These are phyloP conservation scores for Fusarium nodosum DNA, from an alignment of 2,329 filamentous ascomycete species.

Conservation along the genomic window DNA sequence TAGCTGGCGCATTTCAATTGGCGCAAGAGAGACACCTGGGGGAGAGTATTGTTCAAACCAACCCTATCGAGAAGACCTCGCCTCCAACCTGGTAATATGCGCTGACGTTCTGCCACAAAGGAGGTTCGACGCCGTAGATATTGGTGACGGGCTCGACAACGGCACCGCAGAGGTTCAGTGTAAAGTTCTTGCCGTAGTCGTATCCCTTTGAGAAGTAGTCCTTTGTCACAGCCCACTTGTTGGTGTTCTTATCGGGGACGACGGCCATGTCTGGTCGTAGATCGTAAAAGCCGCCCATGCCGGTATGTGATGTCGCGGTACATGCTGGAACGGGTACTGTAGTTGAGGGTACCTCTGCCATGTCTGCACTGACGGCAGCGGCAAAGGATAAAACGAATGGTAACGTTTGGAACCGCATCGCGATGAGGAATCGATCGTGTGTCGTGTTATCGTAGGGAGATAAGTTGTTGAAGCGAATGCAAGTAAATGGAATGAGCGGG, in stretches of 20 bases:
- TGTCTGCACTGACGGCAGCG: slow-evolving; percentile 53
- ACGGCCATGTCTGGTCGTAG: slow-evolving; percentile 68
- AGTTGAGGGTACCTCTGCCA: slow-evolving; percentile 55
- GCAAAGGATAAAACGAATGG: slow-evolving; percentile 56
- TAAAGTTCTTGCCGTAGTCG: slow-evolving; percentile 86
- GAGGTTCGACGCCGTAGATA: slow-evolving; percentile 73
- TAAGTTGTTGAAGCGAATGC: neutral
- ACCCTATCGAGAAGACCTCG: slow-evolving; percentile 82
- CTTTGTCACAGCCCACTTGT: slow-evolving; percentile 57
- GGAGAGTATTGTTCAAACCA: slow-evolving; percentile 51
- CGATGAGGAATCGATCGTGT: slow-evolving; percentile 32
- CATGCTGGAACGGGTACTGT: slow-evolving; percentile 64
- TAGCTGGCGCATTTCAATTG: slow-evolving; percentile 24
- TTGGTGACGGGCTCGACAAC: slow-evolving; percentile 76
- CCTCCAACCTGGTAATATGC: slow-evolving; percentile 79
- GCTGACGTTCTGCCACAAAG: slow-evolving; percentile 78
- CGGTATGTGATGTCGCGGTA: slow-evolving; percentile 68
- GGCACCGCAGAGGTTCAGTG: slow-evolving; percentile 82
- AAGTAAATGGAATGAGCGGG: slow-evolving; percentile 4
- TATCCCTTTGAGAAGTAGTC: slow-evolving; percentile 77
- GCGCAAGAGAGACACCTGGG: slow-evolving; percentile 4
- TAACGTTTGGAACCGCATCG: slow-evolving; percentile 48
- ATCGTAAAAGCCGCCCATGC: slow-evolving; percentile 71
- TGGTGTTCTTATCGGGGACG: slow-evolving; percentile 57
- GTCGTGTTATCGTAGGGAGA: slow-evolving; percentile 4